Conservation (phyloP, 176 grass and related monocot genomes). For the Puya raimondii region DNA sequence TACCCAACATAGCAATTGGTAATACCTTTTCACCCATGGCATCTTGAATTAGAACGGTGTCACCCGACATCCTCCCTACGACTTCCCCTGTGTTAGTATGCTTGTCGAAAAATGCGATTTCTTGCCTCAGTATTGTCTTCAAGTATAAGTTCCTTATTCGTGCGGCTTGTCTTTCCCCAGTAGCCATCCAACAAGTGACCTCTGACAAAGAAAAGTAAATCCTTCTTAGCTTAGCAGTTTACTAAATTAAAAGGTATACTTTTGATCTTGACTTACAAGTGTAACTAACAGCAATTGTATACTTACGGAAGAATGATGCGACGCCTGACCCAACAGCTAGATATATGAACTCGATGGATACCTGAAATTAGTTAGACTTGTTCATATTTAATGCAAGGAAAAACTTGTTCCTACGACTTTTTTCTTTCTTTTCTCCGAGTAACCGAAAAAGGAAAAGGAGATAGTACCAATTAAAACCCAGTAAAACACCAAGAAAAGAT, state of each 20-base stretch:
- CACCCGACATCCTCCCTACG: conserved; percentile 88
- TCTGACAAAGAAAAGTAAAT: conserved; percentile 30
- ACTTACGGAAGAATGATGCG: conserved; percentile 91
- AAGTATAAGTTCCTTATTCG: conserved; percentile 89
- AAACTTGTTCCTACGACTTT: too few relatives aligned
- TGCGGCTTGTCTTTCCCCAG: conserved; percentile 89
- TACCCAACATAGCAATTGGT: background rate
- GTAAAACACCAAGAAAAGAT: too few relatives aligned
- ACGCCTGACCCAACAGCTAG: conserved; percentile 63
- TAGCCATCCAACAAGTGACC: conserved; percentile 97
- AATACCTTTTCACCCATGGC: conserved; percentile 98
- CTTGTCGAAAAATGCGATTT: conserved; percentile 96
- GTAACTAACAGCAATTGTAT: background rate
- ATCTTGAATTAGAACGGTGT: conserved; percentile 96
- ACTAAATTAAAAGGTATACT: background rate
- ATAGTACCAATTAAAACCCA: too few relatives aligned
- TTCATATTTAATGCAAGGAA: too few relatives aligned
- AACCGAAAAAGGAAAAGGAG: too few relatives aligned
- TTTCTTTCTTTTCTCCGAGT: too few relatives aligned
- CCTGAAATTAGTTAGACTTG: conserved; percentile 18
- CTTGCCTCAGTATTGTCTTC: conserved; percentile 86
- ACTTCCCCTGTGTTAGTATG: conserved; percentile 95
- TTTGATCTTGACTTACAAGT: background rate
- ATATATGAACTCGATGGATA: conserved; percentile 73
- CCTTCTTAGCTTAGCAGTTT: background rate